Percentiles rank a stretch among this genome's conserved stretches.
Conservation (phyloP, 176 grass and related monocot species). For the Saccharum officinarum region DNA sequence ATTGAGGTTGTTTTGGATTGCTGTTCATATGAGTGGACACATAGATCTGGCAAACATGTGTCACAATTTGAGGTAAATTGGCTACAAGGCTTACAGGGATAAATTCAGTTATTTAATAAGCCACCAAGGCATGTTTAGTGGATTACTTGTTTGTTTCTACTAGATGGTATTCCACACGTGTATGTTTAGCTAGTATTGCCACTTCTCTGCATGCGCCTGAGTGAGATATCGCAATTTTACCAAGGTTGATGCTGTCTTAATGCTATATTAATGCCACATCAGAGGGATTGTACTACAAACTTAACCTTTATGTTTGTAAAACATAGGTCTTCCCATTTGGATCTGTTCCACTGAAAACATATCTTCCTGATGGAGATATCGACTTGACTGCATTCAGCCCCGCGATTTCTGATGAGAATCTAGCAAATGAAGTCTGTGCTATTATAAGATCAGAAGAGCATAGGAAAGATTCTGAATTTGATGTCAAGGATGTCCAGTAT, state of each 20-base stretch:
- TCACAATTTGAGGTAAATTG: neutral
- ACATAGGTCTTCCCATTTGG: conserved; percentile 74
- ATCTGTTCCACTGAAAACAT: conserved; percentile 89
- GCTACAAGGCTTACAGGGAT: neutral
- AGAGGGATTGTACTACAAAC: neutral
- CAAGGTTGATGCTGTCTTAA: neutral
- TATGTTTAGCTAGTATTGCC: neutral
- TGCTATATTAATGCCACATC: neutral
- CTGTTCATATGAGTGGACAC: neutral
- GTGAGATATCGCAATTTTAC: neutral
- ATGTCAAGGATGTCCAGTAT: conserved; percentile 92
- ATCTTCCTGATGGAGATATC: conserved; percentile 98
- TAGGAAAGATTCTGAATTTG: conserved; percentile 63
- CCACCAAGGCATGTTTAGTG: neutral
- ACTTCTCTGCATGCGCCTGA: neutral
- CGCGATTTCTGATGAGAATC: conserved; percentile 46
- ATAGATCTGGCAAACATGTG: neutral
- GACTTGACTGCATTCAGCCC: conserved; percentile 66
- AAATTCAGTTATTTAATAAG: neutral
- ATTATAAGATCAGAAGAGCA: conserved; percentile 64
- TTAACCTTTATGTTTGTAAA: conserved; percentile 16
- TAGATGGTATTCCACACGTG: neutral
- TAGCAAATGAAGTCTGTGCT: conserved; percentile 44
- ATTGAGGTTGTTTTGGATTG: neutral
- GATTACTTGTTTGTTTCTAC: neutral